phyloP scores from a whole-genome alignment of 2,329 filamentous ascomycete genomes.

The Aphanoascus verrucosus region DNA sequence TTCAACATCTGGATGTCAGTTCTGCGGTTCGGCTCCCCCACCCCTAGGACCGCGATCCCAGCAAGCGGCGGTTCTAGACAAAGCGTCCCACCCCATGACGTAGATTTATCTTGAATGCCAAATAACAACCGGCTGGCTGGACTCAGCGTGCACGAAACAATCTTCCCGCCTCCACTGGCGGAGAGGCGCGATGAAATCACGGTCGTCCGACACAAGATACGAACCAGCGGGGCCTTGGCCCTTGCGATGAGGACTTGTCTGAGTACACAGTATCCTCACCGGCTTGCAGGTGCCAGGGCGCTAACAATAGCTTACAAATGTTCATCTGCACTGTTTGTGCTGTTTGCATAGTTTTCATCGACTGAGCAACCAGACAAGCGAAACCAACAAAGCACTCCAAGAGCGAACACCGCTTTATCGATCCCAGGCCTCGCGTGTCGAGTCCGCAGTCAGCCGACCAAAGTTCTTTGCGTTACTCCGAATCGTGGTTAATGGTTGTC shows the following conservation, averaged over 20 bases:
- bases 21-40: not conserved
- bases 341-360: not conserved
- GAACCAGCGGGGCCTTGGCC: not conserved
- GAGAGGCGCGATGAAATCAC: no score
- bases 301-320: not conserved
- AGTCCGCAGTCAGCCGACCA: no score
- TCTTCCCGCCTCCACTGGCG: not conserved
- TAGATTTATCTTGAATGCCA: not conserved
- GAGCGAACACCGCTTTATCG: no score
- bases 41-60: not conserved
- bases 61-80: conserved; percentile 1
- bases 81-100: conserved; percentile 1
- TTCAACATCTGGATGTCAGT: not conserved
- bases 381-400: no score
- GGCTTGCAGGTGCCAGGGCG: no score
- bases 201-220: not conserved
- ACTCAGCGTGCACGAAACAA: no score
- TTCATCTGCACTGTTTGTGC: not conserved
- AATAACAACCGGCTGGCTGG: not conserved
- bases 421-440: no score
- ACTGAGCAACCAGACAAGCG: not conserved
- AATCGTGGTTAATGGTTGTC: no score
- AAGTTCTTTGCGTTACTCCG: no score
- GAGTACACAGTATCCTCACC: no score
- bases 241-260: not conserved